Percentiles rank a stretch among this genome's conserved stretches.
Evolutionary conservation across 176 grass and related monocot genomes (phyloP).

Genomic region (Lolium rigidum): DNA sequence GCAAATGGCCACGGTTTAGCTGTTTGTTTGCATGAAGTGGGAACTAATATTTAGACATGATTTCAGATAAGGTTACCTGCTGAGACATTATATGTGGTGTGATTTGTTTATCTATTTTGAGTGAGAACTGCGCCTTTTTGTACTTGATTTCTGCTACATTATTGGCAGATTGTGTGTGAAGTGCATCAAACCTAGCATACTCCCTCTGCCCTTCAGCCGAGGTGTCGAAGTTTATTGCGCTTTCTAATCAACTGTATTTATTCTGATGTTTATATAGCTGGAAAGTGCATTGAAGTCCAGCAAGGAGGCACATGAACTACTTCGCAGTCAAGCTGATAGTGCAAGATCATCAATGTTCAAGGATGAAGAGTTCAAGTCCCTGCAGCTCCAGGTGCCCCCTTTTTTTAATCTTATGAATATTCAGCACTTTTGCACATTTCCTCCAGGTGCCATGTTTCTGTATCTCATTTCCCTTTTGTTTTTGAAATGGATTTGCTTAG

Average conservation of each 20-base stretch:
- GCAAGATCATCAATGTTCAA: conserved; percentile 72
- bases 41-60: background rate
- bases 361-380: conserved; percentile 93
- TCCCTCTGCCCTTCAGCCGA: background rate
- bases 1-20: background rate
- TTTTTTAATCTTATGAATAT: conserved; percentile 16
- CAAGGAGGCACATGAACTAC: conserved; percentile 71
- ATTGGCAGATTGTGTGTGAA: background rate
- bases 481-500: conserved; percentile 49
- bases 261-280: conserved; percentile 59
- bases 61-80: background rate
- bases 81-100: background rate
- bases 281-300: conserved; percentile 79
- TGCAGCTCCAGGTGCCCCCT: conserved; percentile 80
- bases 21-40: background rate
- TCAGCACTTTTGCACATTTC: conserved; percentile 3
- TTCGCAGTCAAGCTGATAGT: conserved; percentile 78
- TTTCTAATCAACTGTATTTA: conserved; percentile 27
- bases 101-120: background rate
- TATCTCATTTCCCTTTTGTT: conserved; percentile 27
- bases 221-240: background rate
- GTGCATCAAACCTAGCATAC: background rate
- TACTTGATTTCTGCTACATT: background rate
- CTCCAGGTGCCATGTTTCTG: background rate
- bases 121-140: background rate